Evolutionary conservation across 2,329 filamentous ascomycete species (phyloP), one percentile per base, ranked within the genome.

Genomic region (Trichoderma citrinoviride): DNA sequence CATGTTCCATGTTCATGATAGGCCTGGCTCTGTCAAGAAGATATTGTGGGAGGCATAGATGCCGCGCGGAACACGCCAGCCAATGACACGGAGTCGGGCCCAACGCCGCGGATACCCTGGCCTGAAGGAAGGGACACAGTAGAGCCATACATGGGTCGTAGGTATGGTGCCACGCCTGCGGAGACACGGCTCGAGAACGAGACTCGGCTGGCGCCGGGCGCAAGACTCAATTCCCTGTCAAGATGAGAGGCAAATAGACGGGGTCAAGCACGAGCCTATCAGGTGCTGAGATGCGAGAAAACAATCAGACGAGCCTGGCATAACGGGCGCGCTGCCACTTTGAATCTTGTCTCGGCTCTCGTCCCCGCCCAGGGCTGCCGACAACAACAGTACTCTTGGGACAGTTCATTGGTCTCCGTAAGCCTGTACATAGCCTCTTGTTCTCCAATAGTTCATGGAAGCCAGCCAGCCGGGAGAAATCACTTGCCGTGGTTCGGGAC

Each of bases 141-240:
- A 19, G 37, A 7, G 21, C 53, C 25, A 40, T 23, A 25, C 23
- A 27, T 27, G 53, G 53, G 2, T 44, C 29, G 23, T 43, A 56
- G 7, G 40, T 29, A 56, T 56, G 53, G 53, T 25, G 53, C 53
- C 40, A 43, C 40, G 44, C 21, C 53, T 56, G 53, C 53, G 53
- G 53, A 56, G 53, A 56, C 40, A 25, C 40, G 53, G 40, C 53
- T 44, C 5, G 2, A 44, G 25, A 37, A 44, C 37, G 23, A 40
- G 44, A 27, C 33, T 6, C 23, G 10, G 21, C 23, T 25, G 53
- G 53, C 37, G 15, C 53, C 40, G 40, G 53, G 33, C 53, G 33
- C 21, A 56, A 41, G 53, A 19, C 15, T 8, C 53, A 56, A 2
- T 43, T 29, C n/a, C 40, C 53, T 43, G 23, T 29, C 43, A 43